Percentiles rank a stretch among this genome's conserved stretches.
These are phyloP conservation scores for Aspergillus pseudoglaucus DNA, from an alignment of 2,329 filamentous ascomycete genomes.

Conservation along the genomic window DNA sequence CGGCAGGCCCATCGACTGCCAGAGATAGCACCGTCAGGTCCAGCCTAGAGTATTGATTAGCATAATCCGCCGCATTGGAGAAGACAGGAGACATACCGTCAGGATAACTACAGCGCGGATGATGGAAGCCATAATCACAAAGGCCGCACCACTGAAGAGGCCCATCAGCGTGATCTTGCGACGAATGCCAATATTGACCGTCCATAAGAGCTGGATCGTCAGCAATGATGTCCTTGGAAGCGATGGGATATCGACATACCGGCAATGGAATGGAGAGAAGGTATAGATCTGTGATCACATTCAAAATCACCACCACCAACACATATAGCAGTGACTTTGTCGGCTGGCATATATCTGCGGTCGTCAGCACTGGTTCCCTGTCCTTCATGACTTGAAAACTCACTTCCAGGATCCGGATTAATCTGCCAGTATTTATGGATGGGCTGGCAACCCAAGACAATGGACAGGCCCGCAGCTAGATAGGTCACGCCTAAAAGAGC, in stretches of 20 bases:
- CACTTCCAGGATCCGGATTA: constrained; percentile 50
- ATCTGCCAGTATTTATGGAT: constrained; percentile 55
- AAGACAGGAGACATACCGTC: constrained; percentile 18
- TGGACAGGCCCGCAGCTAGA: constrained; percentile 40
- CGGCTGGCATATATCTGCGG: constrained; percentile 40
- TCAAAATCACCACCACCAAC: constrained; percentile 43
- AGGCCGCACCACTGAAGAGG: constrained; percentile 49
- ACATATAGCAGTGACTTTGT: constrained; percentile 43
- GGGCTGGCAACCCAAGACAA: constrained; percentile 49
- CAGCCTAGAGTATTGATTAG: constrained; percentile 13
- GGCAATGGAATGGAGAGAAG: constrained; percentile 53
- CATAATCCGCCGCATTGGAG: not conserved
- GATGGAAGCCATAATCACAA: constrained; percentile 48
- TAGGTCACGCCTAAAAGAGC: constrained; percentile 43
- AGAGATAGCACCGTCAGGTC: constrained; percentile 26
- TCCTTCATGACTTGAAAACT: constrained; percentile 15
- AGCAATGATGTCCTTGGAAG: not conserved
- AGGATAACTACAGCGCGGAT: constrained; percentile 47
- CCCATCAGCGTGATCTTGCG: constrained; percentile 47
- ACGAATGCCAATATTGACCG: constrained; percentile 39
- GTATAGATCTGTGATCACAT: constrained; percentile 52
- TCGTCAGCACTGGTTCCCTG: not conserved
- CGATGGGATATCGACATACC: constrained; percentile 22
- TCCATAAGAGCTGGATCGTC: constrained; percentile 45
- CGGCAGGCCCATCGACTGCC: constrained; percentile 38